These are phyloP conservation scores for Bretziella fagacearum DNA, from an alignment of 2,329 filamentous ascomycete species.

Conservation along the genomic window DNA sequence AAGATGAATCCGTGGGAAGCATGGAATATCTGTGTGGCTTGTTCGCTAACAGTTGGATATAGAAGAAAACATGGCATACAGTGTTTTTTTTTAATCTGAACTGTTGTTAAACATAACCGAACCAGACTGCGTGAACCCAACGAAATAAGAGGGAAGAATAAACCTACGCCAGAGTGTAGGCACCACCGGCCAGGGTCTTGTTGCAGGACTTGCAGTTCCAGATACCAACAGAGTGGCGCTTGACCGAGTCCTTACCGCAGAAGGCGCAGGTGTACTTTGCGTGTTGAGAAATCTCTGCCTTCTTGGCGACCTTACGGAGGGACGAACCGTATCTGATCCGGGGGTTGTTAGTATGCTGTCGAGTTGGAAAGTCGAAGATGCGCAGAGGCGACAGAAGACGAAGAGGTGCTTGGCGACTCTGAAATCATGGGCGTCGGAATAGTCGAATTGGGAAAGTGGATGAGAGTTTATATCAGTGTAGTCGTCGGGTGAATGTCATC, in stretches of 20 bases:
- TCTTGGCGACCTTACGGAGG: constrained; percentile 91
- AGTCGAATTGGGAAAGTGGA: neutral
- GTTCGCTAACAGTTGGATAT: no score
- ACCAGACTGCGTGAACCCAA: neutral
- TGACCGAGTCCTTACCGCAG: constrained; percentile 93
- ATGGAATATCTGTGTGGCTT: no score
- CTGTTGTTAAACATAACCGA: neutral
- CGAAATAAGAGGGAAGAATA: neutral
- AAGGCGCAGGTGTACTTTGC: constrained; percentile 95
- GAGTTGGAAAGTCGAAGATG: neutral
- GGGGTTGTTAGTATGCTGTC: constrained; percentile 18
- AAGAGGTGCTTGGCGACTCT: neutral
- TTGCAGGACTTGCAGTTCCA: constrained; percentile 94
- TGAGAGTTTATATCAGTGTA: no score
- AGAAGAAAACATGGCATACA: no score
- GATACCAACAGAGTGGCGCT: constrained; percentile 82
- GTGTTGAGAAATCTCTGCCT: constrained; percentile 99
- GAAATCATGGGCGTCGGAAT: neutral
- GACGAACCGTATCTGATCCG: constrained; percentile 84
- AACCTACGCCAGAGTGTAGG: constrained; percentile 92
- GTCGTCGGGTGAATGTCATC: no score
- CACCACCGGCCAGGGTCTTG: constrained; percentile 67
- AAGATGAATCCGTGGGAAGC: neutral
- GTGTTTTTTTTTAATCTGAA: no score
- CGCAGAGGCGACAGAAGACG: neutral